These are phyloP conservation scores for Hypoxylon sp. DNA, from an alignment of 2,329 filamentous ascomycete genomes.

Conservation along the genomic window DNA sequence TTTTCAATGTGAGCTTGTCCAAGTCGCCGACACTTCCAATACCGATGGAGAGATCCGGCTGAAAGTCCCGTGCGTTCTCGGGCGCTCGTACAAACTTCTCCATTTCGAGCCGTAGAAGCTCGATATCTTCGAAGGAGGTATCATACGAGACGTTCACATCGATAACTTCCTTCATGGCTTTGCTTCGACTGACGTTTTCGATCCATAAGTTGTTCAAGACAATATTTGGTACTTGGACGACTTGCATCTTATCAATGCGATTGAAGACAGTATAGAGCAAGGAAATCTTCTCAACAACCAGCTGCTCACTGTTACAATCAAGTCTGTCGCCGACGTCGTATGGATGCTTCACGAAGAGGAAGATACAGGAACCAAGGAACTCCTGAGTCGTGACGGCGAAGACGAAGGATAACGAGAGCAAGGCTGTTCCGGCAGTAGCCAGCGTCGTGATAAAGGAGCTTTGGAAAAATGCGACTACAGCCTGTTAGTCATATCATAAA, in stretches of 20 bases:
- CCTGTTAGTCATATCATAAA: conserved; percentile 9
- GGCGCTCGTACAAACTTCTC: conserved; percentile 83
- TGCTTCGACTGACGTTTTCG: conserved; percentile 91
- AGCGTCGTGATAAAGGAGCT: conserved; percentile 86
- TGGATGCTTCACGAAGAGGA: conserved; percentile 98
- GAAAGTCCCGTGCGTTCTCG: conserved; percentile 92
- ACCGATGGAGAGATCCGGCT: conserved; percentile 82
- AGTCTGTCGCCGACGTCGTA: conserved; percentile 96
- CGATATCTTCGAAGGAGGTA: conserved; percentile 89
- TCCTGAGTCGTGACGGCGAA: conserved; percentile 94
- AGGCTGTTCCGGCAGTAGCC: conserved; percentile 88
- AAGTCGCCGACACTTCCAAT: conserved; percentile 83
- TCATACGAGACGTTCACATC: conserved; percentile 85
- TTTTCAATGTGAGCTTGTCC: conserved; percentile 85
- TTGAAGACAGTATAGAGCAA: conserved; percentile 93
- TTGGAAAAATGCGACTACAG: conserved; percentile 83
- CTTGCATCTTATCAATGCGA: conserved; percentile 82
- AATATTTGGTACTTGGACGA: conserved; percentile 89
- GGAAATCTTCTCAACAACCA: conserved; percentile 93
- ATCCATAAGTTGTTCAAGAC: conserved; percentile 93
- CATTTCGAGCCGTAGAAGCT: conserved; percentile 86
- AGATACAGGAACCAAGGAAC: conserved; percentile 97
- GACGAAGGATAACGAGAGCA: conserved; percentile 96
- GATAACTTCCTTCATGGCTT: conserved; percentile 89
- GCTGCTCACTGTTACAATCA: conserved; percentile 75